Evolutionary conservation across 805 yeast genomes (phyloP).

Genomic region (Candida railenensis): DNA sequence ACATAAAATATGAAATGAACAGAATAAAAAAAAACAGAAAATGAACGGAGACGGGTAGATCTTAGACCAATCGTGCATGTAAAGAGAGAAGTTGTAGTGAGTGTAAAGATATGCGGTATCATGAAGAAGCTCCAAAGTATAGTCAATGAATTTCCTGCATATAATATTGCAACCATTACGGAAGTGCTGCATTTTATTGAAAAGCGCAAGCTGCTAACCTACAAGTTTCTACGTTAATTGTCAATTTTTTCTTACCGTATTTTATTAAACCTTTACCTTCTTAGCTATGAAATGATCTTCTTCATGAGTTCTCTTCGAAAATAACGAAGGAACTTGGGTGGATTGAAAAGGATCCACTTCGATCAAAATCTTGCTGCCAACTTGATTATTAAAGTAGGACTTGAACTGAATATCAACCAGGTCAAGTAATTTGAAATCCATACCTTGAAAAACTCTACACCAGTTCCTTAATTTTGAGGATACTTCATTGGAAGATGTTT

Average conservation of each 20-base stretch:
- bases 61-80: too few relatives aligned
- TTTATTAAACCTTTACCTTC: slow-evolving; percentile 2
- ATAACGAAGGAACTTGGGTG: slow-evolving; percentile 1
- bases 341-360: not conserved
- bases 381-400: slow-evolving; percentile 1
- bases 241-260: too few relatives aligned
- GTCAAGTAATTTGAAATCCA: not conserved
- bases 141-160: too few relatives aligned
- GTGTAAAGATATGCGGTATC: too few relatives aligned
- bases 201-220: too few relatives aligned
- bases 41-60: not conserved
- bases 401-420: slow-evolving; percentile 1
- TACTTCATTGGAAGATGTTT: not conserved
- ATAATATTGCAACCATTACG: too few relatives aligned
- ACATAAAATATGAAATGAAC: not conserved
- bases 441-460: not conserved
- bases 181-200: too few relatives aligned
- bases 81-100: too few relatives aligned
- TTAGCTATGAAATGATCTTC: not conserved
- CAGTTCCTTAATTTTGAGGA: not conserved
- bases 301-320: slow-evolving; percentile 3
- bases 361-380: slow-evolving; percentile 1
- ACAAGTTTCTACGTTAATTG: too few relatives aligned
- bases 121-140: too few relatives aligned
- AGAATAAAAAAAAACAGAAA: not conserved